A percentile compares a stretch with the other conserved stretches of the same genome.
These are phyloP conservation scores for Calocybe cyanea DNA, from an alignment of 768 basidiomycete species.

Conservation along the genomic window DNA sequence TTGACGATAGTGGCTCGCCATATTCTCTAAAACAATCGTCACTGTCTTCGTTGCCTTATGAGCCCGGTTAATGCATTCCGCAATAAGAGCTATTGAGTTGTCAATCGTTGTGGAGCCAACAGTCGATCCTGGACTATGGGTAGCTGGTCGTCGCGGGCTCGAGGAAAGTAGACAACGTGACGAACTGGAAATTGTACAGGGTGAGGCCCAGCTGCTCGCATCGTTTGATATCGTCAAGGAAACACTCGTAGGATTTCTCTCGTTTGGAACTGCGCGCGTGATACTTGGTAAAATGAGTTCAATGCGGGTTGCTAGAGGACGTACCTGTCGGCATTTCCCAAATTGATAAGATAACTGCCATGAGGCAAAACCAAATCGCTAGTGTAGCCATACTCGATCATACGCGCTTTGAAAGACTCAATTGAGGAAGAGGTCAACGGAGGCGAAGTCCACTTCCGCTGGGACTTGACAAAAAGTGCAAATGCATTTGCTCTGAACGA, in stretches of 20 bases:
- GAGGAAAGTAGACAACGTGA: slow-evolving; percentile 22
- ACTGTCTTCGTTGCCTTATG: slow-evolving; percentile 58
- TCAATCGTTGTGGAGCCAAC: slow-evolving; percentile 63
- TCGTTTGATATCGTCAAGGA: slow-evolving; percentile 76
- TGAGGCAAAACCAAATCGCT: slow-evolving; percentile 70
- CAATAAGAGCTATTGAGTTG: slow-evolving; percentile 61
- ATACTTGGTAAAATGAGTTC: neutral
- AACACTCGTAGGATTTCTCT: slow-evolving; percentile 72
- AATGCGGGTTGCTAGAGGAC: slow-evolving; percentile 18
- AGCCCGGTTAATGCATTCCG: slow-evolving; percentile 69
- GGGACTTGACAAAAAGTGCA: slow-evolving; percentile 81
- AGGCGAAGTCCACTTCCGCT: slow-evolving; percentile 75
- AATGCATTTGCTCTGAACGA: slow-evolving; percentile 69
- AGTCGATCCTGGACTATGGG: slow-evolving; percentile 70
- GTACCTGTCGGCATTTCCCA: slow-evolving; percentile 75
- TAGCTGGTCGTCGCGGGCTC: neutral
- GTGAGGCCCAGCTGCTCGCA: slow-evolving; percentile 73
- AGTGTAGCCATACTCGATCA: slow-evolving; percentile 60
- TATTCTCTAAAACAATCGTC: slow-evolving; percentile 75
- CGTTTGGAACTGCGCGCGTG: slow-evolving; percentile 51
- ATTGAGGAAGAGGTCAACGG: slow-evolving; percentile 52
- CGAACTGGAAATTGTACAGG: slow-evolving; percentile 82
- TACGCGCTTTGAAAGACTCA: slow-evolving; percentile 52
- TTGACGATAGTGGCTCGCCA: slow-evolving; percentile 42
- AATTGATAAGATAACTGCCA: slow-evolving; percentile 82